A percentile compares a stretch with the other conserved stretches of the same genome.
Evolutionary conservation across 2,329 filamentous ascomycete species (phyloP).

Genomic region (Tolypocladium album): DNA sequence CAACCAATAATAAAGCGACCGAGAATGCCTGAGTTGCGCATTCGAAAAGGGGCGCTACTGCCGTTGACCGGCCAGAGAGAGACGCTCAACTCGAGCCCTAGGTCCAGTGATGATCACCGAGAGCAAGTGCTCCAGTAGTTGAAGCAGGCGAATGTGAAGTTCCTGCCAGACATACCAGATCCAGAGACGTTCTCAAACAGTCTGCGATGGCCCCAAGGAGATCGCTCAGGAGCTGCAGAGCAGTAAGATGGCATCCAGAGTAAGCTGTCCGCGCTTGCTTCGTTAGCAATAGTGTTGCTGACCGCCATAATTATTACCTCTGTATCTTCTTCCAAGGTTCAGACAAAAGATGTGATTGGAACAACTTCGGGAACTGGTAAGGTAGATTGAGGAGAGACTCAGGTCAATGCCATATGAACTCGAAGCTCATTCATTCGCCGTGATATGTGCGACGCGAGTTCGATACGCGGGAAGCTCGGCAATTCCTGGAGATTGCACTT

Average conservation of each 20-base stretch:
- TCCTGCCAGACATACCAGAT: constrained; percentile 9
- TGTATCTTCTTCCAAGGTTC: background rate
- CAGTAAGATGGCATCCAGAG: background rate
- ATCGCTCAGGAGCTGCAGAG: background rate
- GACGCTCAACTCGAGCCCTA: constrained; percentile 7
- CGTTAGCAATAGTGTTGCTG: background rate
- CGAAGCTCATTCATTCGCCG: background rate
- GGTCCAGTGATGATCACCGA: constrained; percentile 6
- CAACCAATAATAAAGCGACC: constrained; percentile 5
- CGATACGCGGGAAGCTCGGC: background rate
- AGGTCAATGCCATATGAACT: background rate
- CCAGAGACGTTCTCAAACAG: background rate
- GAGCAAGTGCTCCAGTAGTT: constrained; percentile 16
- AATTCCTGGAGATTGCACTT: background rate
- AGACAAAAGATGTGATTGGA: background rate
- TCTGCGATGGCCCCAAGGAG: background rate
- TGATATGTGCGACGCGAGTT: background rate
- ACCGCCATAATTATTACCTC: background rate
- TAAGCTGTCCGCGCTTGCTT: background rate
- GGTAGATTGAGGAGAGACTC: background rate
- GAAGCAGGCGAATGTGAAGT: constrained; percentile 15
- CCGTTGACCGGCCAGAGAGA: constrained; percentile 13
- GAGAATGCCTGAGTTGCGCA: constrained; percentile 5
- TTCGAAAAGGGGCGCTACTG: constrained; percentile 8
- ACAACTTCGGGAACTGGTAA: background rate